A percentile compares a stretch with the other conserved stretches of the same genome.
Conservation (phyloP, 2,329 filamentous ascomycete genomes). For the Zymoseptoria ardabiliae region DNA sequence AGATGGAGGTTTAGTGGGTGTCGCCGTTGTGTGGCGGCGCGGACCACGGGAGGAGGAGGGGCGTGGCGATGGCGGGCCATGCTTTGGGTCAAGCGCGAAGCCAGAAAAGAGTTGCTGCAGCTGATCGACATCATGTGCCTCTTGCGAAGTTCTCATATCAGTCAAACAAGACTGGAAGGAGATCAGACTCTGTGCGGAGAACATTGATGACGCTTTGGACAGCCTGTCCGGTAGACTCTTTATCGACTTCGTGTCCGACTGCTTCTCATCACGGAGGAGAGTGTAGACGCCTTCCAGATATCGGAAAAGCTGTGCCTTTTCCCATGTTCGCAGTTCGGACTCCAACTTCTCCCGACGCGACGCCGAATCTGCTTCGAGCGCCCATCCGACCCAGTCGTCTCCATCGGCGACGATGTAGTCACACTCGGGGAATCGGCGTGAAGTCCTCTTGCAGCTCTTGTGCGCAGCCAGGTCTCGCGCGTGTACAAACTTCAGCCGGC, state of each 20-base stretch:
- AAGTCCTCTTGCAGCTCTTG: neutral
- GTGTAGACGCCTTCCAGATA: neutral
- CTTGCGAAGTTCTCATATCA: neutral
- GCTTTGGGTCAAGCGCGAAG: neutral
- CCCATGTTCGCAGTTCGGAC: neutral
- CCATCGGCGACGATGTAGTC: neutral
- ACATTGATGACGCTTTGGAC: neutral
- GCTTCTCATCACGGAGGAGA: neutral
- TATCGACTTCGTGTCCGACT: neutral
- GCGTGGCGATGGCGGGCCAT: neutral
- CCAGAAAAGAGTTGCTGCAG: neutral
- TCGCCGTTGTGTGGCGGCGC: neutral
- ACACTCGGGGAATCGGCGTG: neutral
- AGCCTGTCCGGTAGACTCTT: neutral
- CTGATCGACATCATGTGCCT: neutral
- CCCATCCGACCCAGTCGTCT: neutral
- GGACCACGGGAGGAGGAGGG: neutral
- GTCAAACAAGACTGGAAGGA: neutral
- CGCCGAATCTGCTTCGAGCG: neutral
- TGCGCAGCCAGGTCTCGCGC: neutral
- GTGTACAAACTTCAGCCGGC: neutral
- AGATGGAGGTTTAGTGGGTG: neutral
- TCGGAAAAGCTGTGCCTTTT: neutral
- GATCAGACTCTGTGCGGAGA: neutral
- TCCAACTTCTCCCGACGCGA: neutral